Evolutionary conservation across 1,139 yeast genomes (phyloP).

Genomic region (Diutina catenulata): DNA sequence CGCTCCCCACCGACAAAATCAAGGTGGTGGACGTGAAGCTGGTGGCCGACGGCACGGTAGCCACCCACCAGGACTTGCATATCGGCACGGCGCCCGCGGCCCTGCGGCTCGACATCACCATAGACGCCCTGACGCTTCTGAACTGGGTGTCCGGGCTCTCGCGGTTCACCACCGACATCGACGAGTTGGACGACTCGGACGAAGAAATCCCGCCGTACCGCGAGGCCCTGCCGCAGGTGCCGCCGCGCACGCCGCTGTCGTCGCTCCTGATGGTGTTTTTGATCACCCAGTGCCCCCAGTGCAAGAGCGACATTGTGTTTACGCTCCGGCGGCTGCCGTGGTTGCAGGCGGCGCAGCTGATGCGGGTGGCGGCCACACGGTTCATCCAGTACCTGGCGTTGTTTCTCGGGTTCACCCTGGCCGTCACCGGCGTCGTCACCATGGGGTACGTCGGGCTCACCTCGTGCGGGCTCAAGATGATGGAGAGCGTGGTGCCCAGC

Average conservation of each 20-base stretch:
- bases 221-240: background rate
- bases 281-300: constrained; percentile 32
- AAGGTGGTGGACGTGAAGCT: constrained; percentile 3
- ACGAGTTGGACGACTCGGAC: background rate
- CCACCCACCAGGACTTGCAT: constrained; percentile 12
- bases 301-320: constrained; percentile 27
- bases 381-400: constrained; percentile 21
- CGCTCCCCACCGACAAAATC: constrained; percentile 13
- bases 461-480: constrained; percentile 27
- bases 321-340: constrained; percentile 21
- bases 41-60: constrained; percentile 12
- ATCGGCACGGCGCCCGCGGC: constrained; percentile 1
- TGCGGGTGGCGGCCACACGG: constrained; percentile 6
- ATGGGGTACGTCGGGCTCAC: constrained; percentile 33
- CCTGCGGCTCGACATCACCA: background rate
- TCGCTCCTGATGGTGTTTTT: constrained; percentile 11
- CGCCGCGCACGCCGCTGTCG: background rate
- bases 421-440: constrained; percentile 30
- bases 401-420: constrained; percentile 27
- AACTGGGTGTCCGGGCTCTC: background rate
- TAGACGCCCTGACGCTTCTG: background rate
- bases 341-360: constrained; percentile 14
- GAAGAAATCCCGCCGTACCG: background rate
- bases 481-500: constrained; percentile 27
- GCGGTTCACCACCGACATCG: background rate